Base-by-base conservation (phyloP, 108 stramenopile genomes). In the Cyclotella atomus region DNA sequence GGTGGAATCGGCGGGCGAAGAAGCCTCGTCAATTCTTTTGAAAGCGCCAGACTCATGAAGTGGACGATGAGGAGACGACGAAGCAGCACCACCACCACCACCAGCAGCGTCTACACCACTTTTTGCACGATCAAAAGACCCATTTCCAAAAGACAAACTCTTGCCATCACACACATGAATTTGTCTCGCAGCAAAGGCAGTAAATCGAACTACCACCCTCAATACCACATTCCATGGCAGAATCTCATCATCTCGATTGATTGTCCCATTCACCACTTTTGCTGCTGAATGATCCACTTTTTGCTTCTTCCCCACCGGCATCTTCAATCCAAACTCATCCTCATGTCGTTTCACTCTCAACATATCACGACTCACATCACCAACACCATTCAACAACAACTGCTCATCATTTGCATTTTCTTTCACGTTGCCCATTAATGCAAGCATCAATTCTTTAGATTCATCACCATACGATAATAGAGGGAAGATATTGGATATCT, bases 161-260 rank as follows among this genome's bases (percentile, higher is more conserved):
- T n/a, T n/a, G n/a, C n/a, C n/a, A n/a, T n/a, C n/a, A n/a, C n/a
- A n/a, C n/a, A n/a, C n/a, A 20, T 9, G 20, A 16, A 71, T 16
- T 59, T 66, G 49, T 49, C 61, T 53, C 20, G 70, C 57, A 57
- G 41, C 52, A 68, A 47, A 64, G 16, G 71, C 21, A 27, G 79
- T 59, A n/a, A 80, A 57, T 1, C 79, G 79, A 45, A 80, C 35
- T 19, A 61, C 44, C 43, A 80, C 14, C 50, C 79, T 68, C 23
- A 80, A 35, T n/a, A 80, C 25, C 7, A 80, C 54, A 54, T 73
- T 80, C 71, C 79, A 80, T 30, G 71, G 79, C 54, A 68, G 21
- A 32, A 67, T 59, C 10, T 38, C 53, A 43, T 17, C n/a, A 23
- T 38, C 41, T 20, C 2, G 23, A 41, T 41, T 41, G 6, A 41